phyloP scores from a whole-genome alignment of 2,329 filamentous ascomycete genomes.

The Thelonectria discophora region DNA sequence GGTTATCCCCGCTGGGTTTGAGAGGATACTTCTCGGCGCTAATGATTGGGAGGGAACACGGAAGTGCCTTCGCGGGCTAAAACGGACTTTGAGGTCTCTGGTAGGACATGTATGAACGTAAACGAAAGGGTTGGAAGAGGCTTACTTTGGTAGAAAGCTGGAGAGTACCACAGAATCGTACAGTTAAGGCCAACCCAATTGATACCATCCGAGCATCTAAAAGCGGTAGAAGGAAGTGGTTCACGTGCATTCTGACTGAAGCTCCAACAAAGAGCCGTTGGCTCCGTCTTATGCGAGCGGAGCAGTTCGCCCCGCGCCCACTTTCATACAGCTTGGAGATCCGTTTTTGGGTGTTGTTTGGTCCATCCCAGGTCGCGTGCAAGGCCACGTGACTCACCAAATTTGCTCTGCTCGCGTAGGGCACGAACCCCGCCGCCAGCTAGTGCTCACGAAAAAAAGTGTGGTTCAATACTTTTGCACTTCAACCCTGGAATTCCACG shows the following conservation, averaged over 20 bases:
- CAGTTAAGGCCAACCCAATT: slow-evolving; percentile 8
- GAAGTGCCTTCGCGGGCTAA: slow-evolving; percentile 31
- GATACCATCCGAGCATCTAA: not conserved
- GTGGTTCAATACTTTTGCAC: slow-evolving; percentile 43
- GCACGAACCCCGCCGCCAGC: slow-evolving; percentile 45
- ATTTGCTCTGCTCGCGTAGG: slow-evolving; percentile 40
- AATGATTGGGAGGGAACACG: slow-evolving; percentile 27
- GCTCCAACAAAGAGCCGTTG: not conserved
- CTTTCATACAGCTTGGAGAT: not conserved
- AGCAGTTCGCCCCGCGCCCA: not conserved
- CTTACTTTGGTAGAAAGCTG: slow-evolving; percentile 11
- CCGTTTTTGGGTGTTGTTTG: not conserved
- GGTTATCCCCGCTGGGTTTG: slow-evolving; percentile 23
- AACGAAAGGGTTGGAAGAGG: slow-evolving; percentile 14
- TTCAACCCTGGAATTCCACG: slow-evolving; percentile 36
- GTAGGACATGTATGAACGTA: slow-evolving; percentile 28
- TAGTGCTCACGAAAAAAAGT: slow-evolving; percentile 45
- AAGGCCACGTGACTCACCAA: slow-evolving; percentile 26
- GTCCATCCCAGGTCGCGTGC: not conserved
- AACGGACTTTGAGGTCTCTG: slow-evolving; percentile 14
- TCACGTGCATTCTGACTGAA: not conserved
- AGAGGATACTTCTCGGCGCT: slow-evolving; percentile 28
- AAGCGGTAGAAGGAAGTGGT: not conserved
- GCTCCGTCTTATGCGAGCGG: too few species aligned
- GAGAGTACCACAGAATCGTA: slow-evolving; percentile 24